Evolutionary conservation across 1,284 basidiomycete genomes (phyloP).

Genomic region (Cutaneotrichosporon cutaneum): DNA sequence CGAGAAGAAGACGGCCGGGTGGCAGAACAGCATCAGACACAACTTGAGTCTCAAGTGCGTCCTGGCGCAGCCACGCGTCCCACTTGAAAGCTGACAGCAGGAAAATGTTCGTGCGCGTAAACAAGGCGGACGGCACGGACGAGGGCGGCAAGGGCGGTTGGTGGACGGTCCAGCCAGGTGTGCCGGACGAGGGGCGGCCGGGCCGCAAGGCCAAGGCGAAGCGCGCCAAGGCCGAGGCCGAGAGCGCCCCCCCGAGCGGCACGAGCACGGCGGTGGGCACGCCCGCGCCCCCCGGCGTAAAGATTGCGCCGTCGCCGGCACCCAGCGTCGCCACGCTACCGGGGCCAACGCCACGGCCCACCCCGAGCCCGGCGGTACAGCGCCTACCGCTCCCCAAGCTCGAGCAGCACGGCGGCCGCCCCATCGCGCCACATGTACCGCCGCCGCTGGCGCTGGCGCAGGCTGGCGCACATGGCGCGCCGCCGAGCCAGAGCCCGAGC

Average conservation of each 20-base stretch:
- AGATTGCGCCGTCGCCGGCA: constrained; percentile 1
- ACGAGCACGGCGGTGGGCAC: constrained; percentile 6
- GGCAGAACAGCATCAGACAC: constrained; percentile 53
- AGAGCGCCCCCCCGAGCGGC: not conserved
- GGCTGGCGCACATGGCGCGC: too few relatives aligned
- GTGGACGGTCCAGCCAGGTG: constrained; percentile 53
- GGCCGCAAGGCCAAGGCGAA: constrained; percentile 49
- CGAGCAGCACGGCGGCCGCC: not conserved
- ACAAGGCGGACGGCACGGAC: constrained; percentile 48
- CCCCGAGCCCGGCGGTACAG: not conserved
- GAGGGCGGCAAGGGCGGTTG: constrained; percentile 51
- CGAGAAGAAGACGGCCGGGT: constrained; percentile 51
- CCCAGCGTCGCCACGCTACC: not conserved
- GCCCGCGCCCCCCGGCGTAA: not conserved
- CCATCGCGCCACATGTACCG: not conserved
- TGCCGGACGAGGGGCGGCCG: constrained; percentile 50
- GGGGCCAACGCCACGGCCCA: not conserved
- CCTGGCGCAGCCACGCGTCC: not conserved
- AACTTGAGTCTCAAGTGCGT: constrained; percentile 52
- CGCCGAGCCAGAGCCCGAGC: not conserved
- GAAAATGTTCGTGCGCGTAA: constrained; percentile 54
- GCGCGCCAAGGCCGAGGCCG: constrained; percentile 14
- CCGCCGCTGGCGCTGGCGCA: not conserved
- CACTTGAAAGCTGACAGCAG: constrained; percentile 29
- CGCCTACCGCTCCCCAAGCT: not conserved